These are phyloP conservation scores for Flaveria robusta DNA, from an alignment of 129 eudicot genomes.

Conservation along the genomic window DNA sequence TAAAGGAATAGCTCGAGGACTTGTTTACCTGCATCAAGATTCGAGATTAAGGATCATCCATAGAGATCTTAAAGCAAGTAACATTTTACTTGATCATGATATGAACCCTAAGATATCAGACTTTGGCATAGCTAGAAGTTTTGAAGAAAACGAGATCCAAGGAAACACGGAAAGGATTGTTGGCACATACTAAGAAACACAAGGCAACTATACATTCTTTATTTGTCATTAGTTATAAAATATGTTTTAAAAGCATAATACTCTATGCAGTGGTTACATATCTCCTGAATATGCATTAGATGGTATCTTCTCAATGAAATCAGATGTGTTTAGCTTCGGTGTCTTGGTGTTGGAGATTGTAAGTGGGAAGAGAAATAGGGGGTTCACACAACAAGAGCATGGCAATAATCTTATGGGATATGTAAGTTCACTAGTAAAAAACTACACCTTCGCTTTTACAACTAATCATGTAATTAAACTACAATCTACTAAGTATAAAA, in stretches of 20 bases:
- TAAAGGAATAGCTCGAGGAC: slow-evolving; percentile 36
- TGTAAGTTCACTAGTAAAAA: background rate
- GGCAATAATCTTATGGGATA: slow-evolving; percentile 1
- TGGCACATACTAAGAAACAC: no score
- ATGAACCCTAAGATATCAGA: background rate
- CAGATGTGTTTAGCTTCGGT: background rate
- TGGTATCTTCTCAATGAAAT: background rate
- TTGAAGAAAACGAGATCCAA: no score
- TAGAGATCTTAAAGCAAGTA: background rate
- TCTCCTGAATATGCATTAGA: background rate
- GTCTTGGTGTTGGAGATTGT: background rate
- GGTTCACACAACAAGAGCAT: background rate
- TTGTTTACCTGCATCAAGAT: slow-evolving; percentile 41
- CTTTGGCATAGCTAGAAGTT: no score
- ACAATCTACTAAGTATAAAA: background rate
- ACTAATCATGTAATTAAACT: background rate
- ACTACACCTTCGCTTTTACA: background rate
- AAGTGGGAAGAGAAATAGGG: background rate
- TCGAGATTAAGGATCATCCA: slow-evolving; percentile 14
- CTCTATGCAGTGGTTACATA: background rate
- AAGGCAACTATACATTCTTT: background rate
- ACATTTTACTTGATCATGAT: background rate
- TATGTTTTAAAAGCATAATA: background rate
- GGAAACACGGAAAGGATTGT: no score
- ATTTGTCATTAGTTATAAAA: background rate